These are phyloP conservation scores for Alternaria angustiovoidea DNA, from an alignment of 2,329 filamentous ascomycete species.

Conservation along the genomic window DNA sequence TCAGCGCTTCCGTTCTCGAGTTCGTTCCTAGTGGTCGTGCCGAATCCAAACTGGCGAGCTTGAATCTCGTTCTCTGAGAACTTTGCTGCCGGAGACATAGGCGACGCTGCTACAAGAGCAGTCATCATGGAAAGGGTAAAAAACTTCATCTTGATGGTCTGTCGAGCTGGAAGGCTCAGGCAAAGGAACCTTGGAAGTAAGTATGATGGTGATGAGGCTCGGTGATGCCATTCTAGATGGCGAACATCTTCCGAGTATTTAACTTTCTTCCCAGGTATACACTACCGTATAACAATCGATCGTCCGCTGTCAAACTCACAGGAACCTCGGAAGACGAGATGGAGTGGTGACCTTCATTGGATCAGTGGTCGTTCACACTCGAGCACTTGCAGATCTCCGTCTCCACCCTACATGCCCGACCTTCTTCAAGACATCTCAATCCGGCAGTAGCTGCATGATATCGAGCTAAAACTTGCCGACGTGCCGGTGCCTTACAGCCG, in stretches of 20 bases:
- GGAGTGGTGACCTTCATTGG: not conserved
- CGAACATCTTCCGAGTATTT: too few relatives aligned
- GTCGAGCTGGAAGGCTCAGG: not conserved
- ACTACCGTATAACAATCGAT: not conserved
- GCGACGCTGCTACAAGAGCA: slow-evolving; percentile 11
- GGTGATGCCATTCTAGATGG: too few relatives aligned
- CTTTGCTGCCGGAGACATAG: too few relatives aligned
- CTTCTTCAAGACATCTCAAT: too few relatives aligned
- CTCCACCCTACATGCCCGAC: not conserved
- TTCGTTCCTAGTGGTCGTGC: slow-evolving; percentile 22
- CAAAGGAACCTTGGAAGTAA: not conserved
- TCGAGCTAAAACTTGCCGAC: too few relatives aligned
- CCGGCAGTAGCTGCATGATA: too few relatives aligned
- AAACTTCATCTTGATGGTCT: slow-evolving; percentile 32
- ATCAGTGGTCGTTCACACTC: not conserved
- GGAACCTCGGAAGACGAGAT: slow-evolving; percentile 3
- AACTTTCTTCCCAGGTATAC: too few relatives aligned
- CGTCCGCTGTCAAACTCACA: not conserved
- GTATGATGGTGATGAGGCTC: not conserved
- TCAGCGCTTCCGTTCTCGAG: slow-evolving; percentile 30
- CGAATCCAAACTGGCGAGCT: too few relatives aligned
- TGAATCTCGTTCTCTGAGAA: too few relatives aligned
- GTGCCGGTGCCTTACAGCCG: too few relatives aligned
- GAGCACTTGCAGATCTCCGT: not conserved
- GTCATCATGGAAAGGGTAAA: slow-evolving; percentile 24